Evolutionary conservation across 2,329 filamentous ascomycete genomes (phyloP).

Genomic region (Trichoderma sp.): DNA sequence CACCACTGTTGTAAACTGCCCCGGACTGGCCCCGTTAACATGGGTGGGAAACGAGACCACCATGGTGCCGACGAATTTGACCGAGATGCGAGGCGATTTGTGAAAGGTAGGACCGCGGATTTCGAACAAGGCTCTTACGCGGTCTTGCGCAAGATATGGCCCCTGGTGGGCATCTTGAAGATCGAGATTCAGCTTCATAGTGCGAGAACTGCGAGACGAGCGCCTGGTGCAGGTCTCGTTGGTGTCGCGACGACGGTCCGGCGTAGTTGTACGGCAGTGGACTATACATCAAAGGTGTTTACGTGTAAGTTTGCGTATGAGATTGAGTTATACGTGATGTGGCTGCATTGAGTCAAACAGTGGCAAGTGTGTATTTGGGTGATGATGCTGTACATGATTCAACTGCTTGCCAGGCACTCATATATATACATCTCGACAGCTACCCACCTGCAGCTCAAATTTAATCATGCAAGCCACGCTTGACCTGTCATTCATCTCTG

Average conservation of each 20-base stretch:
- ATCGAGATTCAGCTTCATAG: slow-evolving; percentile 25
- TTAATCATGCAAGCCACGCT: slow-evolving; percentile 18
- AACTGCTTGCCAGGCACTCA: neutral
- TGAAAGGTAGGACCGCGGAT: slow-evolving; percentile 21
- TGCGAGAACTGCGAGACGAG: slow-evolving; percentile 9
- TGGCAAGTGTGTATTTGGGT: neutral
- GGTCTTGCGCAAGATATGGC: slow-evolving; percentile 9
- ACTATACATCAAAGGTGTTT: slow-evolving; percentile 9
- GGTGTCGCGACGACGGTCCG: slow-evolving; percentile 12
- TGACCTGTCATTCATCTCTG: neutral
- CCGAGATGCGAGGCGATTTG: slow-evolving; percentile 23
- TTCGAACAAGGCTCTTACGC: slow-evolving; percentile 13
- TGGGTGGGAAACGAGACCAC: slow-evolving; percentile 17
- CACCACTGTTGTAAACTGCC: slow-evolving; percentile 11
- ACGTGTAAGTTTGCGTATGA: neutral
- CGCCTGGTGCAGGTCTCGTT: slow-evolving; percentile 11
- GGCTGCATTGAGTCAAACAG: neutral
- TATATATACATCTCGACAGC: neutral
- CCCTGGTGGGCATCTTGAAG: slow-evolving; percentile 10
- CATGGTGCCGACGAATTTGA: slow-evolving; percentile 14
- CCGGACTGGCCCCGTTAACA: slow-evolving; percentile 14
- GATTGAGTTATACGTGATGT: neutral
- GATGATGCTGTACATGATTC: neutral
- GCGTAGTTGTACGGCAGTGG: neutral
- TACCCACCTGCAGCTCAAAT: neutral